These are phyloP conservation scores for Salix udensis DNA, from an alignment of 345 rosid species.

Conservation along the genomic window DNA sequence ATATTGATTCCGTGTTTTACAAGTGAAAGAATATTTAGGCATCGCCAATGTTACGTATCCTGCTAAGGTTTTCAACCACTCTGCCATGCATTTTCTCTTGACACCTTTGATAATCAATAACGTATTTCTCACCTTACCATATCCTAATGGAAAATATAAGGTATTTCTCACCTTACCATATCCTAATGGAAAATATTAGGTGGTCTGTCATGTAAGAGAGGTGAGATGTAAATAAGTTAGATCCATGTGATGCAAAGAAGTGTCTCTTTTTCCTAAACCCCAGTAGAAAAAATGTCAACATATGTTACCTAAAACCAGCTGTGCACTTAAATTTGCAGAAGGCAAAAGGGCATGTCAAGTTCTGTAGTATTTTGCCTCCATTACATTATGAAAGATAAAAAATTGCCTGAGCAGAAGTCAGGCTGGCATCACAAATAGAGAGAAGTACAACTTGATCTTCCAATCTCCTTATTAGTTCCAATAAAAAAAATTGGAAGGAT, in stretches of 20 bases:
- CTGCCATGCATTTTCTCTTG: not conserved
- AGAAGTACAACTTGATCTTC: not conserved
- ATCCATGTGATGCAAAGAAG: conserved; percentile 2
- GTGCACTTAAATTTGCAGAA: not conserved
- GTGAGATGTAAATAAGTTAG: not conserved
- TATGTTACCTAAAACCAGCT: conserved; percentile 7
- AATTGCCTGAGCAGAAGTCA: not conserved
- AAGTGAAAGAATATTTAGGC: not conserved
- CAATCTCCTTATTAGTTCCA: not conserved
- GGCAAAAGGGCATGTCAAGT: not conserved
- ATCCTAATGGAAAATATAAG: not conserved
- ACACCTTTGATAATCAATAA: not conserved
- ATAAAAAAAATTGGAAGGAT: not conserved
- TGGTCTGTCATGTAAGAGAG: not conserved
- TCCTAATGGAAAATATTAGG: not conserved
- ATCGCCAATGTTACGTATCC: not conserved
- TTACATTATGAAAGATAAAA: not conserved
- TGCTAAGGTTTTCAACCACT: not conserved
- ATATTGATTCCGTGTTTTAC: not conserved
- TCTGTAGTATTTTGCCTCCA: not conserved
- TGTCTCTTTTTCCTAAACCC: not conserved
- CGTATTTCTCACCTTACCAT: not conserved
- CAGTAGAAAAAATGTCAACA: not conserved
- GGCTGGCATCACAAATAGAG: not conserved
- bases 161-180: not conserved